Evolutionary conservation across 306 rosid species (phyloP).

Genomic region (Glycyrrhiza uralensis): DNA sequence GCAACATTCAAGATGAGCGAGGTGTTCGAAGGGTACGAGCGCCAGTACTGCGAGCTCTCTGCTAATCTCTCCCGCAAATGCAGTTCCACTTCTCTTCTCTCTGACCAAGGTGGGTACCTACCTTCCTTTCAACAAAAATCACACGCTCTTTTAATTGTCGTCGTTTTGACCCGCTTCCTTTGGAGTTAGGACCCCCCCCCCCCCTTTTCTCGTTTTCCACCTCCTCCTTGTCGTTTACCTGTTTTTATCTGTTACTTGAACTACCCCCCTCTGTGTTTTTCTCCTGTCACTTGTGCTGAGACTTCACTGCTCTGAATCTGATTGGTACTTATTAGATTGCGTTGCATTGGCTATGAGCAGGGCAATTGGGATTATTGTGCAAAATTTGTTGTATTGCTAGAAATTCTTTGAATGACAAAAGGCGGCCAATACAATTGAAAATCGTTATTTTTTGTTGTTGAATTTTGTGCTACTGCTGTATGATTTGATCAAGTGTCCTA

Average conservation of each 20-base stretch:
- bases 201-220: constrained; percentile 11
- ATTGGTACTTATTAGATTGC: neutral
- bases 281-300: neutral
- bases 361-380: neutral
- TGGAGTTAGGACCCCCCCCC: no score
- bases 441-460: neutral
- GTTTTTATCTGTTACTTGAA: neutral
- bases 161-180: neutral
- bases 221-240: neutral
- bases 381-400: neutral
- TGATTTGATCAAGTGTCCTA: neutral
- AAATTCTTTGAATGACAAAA: neutral
- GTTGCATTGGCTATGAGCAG: neutral
- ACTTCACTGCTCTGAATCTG: neutral
- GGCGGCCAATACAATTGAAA: neutral
- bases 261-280: neutral
- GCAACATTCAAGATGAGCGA: constrained; percentile 50
- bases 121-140: neutral
- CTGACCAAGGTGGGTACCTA: constrained; percentile 47
- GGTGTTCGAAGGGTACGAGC: constrained; percentile 88
- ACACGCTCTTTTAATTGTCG: no score
- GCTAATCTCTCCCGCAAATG: constrained; percentile 82
- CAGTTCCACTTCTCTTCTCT: constrained; percentile 50
- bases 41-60: constrained; percentile 91
- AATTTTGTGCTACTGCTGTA: neutral